Base-by-base conservation (phyloP, 371 early-diverging fungal genomes). In the Fennellomyces sp. region DNA sequence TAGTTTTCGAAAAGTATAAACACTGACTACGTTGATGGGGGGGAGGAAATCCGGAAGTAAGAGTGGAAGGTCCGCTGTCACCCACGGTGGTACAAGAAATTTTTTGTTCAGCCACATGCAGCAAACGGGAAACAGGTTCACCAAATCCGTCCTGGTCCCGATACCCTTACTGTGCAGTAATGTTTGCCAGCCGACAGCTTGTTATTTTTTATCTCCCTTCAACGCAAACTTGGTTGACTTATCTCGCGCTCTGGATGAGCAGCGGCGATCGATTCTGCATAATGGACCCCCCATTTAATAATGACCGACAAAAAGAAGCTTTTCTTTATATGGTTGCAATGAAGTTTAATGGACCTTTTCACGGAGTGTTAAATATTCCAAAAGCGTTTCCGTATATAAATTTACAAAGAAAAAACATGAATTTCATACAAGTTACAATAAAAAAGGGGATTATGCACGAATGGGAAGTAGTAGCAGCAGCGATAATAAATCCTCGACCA, bases 371-470 rank as follows among this genome's bases (percentile, higher is more conserved):
- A 45, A 45, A 45, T 23, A 19, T 45, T 45, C 21, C 45, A 45
- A 45, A 45, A 45, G 21, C 5, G 12, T 45, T 8, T 12, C 23
- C 23, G 21, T 8, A 23, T 11, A 23, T 10, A 21, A 45, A 45
- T 45, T 45, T 45, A 45, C 45, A 45, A 45, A 45, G 23, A 23
- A 42, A 42, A 45, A 45, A 45, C 17, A 21, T 5, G 45, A 23
- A 45, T 45, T 45, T 45, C 45, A 45, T 45, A 45, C 45, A 45
- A n/a, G 45, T n/a, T n/a, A n/a, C 45, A 45, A 45, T 45, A 45
- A 45, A 45, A 21, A 21, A 45, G n/a, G 39, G 39, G 17, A 11
- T 45, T 45, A 45, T 23, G 45, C 45, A 45, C 23, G 45, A 45
- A 45, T 45, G 45, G 21, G 8, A 5, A 45, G 21, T 21, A 45